Evolutionary conservation across 805 yeast genomes (phyloP).

Genomic region (Clavispora vitiphila): DNA sequence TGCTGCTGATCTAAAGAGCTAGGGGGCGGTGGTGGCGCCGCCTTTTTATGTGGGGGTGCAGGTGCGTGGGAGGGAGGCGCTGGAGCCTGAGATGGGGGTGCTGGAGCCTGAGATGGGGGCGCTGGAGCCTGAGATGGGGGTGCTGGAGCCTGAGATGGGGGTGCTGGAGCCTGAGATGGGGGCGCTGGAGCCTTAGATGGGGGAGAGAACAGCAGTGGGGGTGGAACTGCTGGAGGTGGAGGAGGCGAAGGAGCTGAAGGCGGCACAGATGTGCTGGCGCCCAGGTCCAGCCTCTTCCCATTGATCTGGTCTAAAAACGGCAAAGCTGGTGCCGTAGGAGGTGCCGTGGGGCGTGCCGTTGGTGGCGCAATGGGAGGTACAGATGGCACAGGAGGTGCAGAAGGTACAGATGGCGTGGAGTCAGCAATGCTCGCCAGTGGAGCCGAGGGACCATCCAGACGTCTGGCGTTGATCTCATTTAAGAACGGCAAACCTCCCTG

Average conservation of each 20-base stretch:
- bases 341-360: no score
- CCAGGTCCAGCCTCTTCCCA: constrained; percentile 26
- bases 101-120: constrained; percentile 1
- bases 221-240: constrained; percentile 19
- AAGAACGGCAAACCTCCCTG: no score
- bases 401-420: no score
- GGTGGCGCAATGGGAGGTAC: neutral
- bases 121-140: constrained; percentile 13
- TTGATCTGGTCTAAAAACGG: constrained; percentile 48
- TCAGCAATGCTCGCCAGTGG: no score
- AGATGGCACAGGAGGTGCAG: neutral
- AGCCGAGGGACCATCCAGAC: no score
- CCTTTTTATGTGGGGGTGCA: constrained; percentile 14
- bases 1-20: constrained; percentile 37
- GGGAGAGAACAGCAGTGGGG: constrained; percentile 17
- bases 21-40: constrained; percentile 27
- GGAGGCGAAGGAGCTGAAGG: constrained; percentile 4
- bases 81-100: constrained; percentile 17
- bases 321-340: constrained; percentile 12
- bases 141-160: constrained; percentile 18
- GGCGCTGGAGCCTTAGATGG: constrained; percentile 9
- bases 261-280: no score
- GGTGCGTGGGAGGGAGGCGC: constrained; percentile 3
- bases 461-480: no score
- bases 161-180: constrained; percentile 13